Percentiles rank a stretch among this genome's conserved stretches.
Evolutionary conservation across 148 eudicot species (phyloP).

Genomic region (Chenopodium quinoa): DNA sequence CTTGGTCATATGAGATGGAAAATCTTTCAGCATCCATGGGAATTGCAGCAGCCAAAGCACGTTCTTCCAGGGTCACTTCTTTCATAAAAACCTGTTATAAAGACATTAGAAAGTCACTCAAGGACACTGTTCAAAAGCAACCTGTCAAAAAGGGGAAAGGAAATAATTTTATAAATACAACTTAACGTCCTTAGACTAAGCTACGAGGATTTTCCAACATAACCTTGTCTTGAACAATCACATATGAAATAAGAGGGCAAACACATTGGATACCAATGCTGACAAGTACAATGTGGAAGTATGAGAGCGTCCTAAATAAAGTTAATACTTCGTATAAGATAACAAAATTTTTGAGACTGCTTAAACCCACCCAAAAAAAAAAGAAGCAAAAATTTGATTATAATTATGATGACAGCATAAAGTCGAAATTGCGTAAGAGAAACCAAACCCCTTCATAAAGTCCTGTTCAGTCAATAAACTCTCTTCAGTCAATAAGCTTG

Average conservation of each 20-base stretch:
- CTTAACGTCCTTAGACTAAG: not conserved
- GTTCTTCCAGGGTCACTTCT: conserved; percentile 56
- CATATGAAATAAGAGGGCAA: not conserved
- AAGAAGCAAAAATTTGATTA: no score
- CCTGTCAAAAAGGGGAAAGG: not conserved
- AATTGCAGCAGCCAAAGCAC: conserved; percentile 61
- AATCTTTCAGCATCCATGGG: conserved; percentile 72
- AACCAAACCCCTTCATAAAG: not conserved
- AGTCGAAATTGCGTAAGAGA: not conserved
- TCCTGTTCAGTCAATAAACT: not conserved
- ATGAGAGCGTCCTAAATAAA: not conserved
- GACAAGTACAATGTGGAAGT: not conserved
- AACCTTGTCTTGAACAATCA: not conserved
- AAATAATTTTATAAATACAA: not conserved
- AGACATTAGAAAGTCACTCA: conserved; percentile 5
- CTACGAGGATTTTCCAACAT: not conserved
- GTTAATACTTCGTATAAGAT: no score
- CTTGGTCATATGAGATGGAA: conserved; percentile 36
- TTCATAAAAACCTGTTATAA: conserved; percentile 31
- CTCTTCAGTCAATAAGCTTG: not conserved
- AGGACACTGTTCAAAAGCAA: not conserved
- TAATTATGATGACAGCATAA: not conserved
- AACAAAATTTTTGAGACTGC: not conserved
- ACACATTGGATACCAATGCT: not conserved
- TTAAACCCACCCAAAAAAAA: not conserved